Conservation (phyloP, 768 basidiomycete genomes). For the Lentinula boryana region DNA sequence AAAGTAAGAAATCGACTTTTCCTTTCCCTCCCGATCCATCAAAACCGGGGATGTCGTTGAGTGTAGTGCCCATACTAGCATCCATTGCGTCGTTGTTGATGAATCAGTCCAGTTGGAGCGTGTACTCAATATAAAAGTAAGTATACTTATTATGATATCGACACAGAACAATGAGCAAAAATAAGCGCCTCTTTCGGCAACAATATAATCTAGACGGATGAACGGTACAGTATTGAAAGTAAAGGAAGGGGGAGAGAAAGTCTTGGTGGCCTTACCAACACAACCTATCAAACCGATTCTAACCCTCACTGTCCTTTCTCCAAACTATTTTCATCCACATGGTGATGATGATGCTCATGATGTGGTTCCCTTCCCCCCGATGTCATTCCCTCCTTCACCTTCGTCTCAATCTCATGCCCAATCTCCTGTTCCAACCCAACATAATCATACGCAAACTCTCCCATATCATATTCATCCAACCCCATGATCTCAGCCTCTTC, state of each 20-base stretch:
- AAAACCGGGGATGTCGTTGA: no score
- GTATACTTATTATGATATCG: no score
- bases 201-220: background rate
- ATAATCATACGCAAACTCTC: slow-evolving; percentile 87
- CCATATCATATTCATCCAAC: slow-evolving; percentile 87
- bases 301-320: background rate
- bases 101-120: no score
- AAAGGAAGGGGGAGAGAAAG: background rate
- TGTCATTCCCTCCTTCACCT: slow-evolving; percentile 8
- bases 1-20: no score
- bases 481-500: slow-evolving; percentile 69
- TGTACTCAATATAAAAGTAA: no score
- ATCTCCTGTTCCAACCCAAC: slow-evolving; percentile 66
- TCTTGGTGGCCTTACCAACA: no score
- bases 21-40: no score
- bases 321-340: background rate
- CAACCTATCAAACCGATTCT: no score
- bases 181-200: no score
- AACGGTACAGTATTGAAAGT: background rate
- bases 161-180: no score
- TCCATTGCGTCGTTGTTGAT: no score
- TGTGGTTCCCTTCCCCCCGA: slow-evolving; percentile 28
- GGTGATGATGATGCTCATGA: slow-evolving; percentile 13
- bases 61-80: no score
- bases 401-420: slow-evolving; percentile 26